These are phyloP conservation scores for Cyberlindnera galapagoensis DNA, from an alignment of 805 yeast species.

Conservation along the genomic window DNA sequence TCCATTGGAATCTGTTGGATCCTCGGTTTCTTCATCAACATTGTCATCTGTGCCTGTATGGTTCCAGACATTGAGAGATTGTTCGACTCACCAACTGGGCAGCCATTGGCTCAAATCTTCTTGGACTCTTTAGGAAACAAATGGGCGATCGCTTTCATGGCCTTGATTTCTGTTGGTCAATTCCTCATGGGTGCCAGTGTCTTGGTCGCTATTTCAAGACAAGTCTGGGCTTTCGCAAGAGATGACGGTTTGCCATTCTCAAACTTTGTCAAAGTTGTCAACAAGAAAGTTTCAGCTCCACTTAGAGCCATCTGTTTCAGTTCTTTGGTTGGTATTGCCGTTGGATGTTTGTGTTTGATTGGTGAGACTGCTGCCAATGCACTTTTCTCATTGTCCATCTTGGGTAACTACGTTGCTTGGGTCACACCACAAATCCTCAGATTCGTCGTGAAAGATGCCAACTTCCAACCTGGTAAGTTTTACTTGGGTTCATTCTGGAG, in stretches of 20 bases:
- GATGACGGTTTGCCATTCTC: slow-evolving; percentile 69
- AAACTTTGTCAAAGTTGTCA: slow-evolving; percentile 47
- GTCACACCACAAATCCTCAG: slow-evolving; percentile 32
- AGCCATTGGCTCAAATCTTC: slow-evolving; percentile 60
- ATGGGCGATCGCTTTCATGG: slow-evolving; percentile 62
- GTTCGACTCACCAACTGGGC: slow-evolving; percentile 43
- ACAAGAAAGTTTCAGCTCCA: slow-evolving; percentile 52
- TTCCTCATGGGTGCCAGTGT: slow-evolving; percentile 61
- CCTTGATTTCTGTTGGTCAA: slow-evolving; percentile 52
- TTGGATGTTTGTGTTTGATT: slow-evolving; percentile 35
- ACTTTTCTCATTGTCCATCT: slow-evolving; percentile 35
- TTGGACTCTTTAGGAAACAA: slow-evolving; percentile 54
- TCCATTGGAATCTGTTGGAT: slow-evolving; percentile 51
- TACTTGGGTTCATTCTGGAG: slow-evolving; percentile 47
- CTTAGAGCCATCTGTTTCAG: slow-evolving; percentile 49
- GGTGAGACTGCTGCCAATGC: slow-evolving; percentile 39
- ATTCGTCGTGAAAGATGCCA: slow-evolving; percentile 38
- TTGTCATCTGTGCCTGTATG: slow-evolving; percentile 50
- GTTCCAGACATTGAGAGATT: slow-evolving; percentile 36
- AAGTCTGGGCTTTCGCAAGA: slow-evolving; percentile 69
- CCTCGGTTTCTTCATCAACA: slow-evolving; percentile 50
- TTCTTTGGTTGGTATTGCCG: slow-evolving; percentile 28
- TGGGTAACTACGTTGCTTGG: slow-evolving; percentile 38
- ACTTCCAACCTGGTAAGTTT: slow-evolving; percentile 62
- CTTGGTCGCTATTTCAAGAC: slow-evolving; percentile 57